These are phyloP conservation scores for Simplicillium sp. DNA, from an alignment of 2,329 filamentous ascomycete genomes.

Conservation along the genomic window DNA sequence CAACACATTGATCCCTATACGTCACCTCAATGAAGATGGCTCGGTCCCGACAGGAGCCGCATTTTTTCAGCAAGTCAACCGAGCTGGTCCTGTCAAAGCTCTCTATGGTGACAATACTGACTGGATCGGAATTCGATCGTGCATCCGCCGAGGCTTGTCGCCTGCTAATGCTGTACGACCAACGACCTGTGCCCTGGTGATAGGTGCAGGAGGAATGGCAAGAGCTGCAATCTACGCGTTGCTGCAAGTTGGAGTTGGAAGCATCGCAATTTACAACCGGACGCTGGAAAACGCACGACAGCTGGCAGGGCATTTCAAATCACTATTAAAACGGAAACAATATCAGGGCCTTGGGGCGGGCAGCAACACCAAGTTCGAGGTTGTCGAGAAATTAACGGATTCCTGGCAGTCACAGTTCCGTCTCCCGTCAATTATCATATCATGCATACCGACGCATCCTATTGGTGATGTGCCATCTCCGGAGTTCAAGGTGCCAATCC, in stretches of 20 bases:
- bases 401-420: conserved; percentile 55
- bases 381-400: conserved; percentile 48
- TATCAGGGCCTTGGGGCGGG: conserved; percentile 30
- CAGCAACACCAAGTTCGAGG: conserved; percentile 38
- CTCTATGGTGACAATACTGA: conserved; percentile 75
- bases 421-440: conserved; percentile 64
- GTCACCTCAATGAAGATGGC: conserved; percentile 47
- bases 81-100: conserved; percentile 56
- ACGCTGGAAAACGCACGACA: conserved; percentile 57
- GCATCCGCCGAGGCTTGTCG: conserved; percentile 61
- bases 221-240: conserved; percentile 70
- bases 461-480: conserved; percentile 55
- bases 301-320: conserved; percentile 61
- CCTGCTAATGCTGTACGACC: conserved; percentile 58
- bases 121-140: conserved; percentile 70
- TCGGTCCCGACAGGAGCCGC: conserved; percentile 46
- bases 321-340: conserved; percentile 35
- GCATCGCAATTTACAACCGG: conserved; percentile 67
- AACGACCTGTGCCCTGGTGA: conserved; percentile 45
- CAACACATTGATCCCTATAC: conserved; percentile 66
- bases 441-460: conserved; percentile 64
- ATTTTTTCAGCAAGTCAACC: conserved; percentile 42
- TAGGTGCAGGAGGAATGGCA: conserved; percentile 67
- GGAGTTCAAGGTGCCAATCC: conserved; percentile 57
- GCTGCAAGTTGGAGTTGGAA: conserved; percentile 66